Evolutionary conservation across 306 rosid genomes (phyloP), one percentile per base, ranked within the genome.

Genomic region (Ormosia emarginata): DNA sequence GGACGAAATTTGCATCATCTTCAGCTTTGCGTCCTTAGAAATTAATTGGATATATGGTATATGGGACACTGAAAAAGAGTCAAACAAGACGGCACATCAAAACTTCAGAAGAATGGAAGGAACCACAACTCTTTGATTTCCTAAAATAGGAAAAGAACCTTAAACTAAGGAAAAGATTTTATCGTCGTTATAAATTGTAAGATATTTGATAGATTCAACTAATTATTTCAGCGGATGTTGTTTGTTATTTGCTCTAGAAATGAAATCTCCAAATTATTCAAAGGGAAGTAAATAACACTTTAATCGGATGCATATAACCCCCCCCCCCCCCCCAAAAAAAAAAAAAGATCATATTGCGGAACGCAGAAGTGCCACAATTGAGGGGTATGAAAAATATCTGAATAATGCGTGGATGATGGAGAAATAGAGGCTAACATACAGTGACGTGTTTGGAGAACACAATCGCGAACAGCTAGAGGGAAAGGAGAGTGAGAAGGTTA

Each of bases 1-100:
- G 0, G 85, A 71, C 8, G 85, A 77, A 37, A 83, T 49, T 65
- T 80, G 83, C 30, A 61, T 76, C 78, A 77, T 81, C 81, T 59
- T 50, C 7, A 56, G 40, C 3, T 64, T 64, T 8, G 57, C 12
- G 15, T 41, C 9, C 53, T 32, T 32, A 12, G 50, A 69, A 32
- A 2, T 71, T 46, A 15, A 18, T 53, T 49, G 76, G 29, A 71
- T 24, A 14, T 10, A 15, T 6, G 29, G 39, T 49, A 12, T 17
- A 41, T 13, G 55, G 17, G 0, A 3, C 10, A 14, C 80, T 71
- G 76, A 71, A 83, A 70, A 58, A 2, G 15, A 50, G 65, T 53
- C 36, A 55, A 83, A 61, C 6, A 49, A 82, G 2, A 63, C 24
- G 29, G 3, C 3, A 11, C 0, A 55, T 43, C 18, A 68, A 57